Base-by-base conservation (phyloP, 495 filamentous ascomycete genomes). In the Hypoxylon lienhwacheense region DNA sequence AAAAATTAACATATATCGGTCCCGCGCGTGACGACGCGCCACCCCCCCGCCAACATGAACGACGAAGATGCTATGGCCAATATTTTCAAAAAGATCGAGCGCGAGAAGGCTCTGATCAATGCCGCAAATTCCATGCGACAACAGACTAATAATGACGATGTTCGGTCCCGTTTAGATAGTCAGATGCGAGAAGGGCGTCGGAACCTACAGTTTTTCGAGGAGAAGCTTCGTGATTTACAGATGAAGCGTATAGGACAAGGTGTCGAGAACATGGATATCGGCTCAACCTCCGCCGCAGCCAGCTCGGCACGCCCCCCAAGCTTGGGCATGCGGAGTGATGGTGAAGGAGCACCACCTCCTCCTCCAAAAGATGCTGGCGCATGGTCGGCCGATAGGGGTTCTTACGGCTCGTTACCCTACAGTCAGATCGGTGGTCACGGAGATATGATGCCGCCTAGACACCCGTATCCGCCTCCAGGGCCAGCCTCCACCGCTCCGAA, bases 11-110 rank as follows among this genome's bases (percentile, higher is more conserved):
- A 25, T 3, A 41, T 41, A 41, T 20, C 45, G 25, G 54, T 62
- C 64, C 55, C 68, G 72, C 73, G 72, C 74, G 72, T 60, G 61
- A 66, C 61, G 50, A 65, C 59, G 56, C 63, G 65, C 67, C 65
- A 45, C 66, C 64, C 21, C 50, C 66, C 61, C 65, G 69, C 70
- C 62, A 68, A 43, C 64, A 85, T 79, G 75, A 85, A 84, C 77
- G 81, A 88, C 71, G 90, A 95, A 62, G 86, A 91, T 64, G 83
- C 88, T 63, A 83, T 92, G 74, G 81, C 79, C 73, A 87, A 91
- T 74, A 89, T 97, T 77, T 83, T 86, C 75, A 86, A 84, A 75
- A 97, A 99, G 89, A 97, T 97, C 73, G 90, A 97, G 79, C 83
- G 93, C 70, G 95, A 99, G 72, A 91, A 92, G 79, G 86, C 87